Conservation (phyloP, 148 eudicot species). For the Camellia granthamiana region DNA sequence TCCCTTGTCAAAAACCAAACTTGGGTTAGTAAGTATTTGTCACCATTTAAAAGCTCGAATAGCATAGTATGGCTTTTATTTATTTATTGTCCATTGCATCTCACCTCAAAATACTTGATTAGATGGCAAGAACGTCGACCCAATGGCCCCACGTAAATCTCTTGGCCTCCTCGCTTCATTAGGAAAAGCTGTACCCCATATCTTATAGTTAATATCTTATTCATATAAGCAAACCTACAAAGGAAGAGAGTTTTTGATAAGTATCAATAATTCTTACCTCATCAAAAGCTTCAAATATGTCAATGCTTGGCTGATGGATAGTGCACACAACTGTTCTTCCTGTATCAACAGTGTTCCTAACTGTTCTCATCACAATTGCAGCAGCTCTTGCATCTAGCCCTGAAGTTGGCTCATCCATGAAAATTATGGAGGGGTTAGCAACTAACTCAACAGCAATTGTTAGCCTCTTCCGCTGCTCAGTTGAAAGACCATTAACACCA, state of each 20-base stretch:
- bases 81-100: slow-evolving; percentile 5
- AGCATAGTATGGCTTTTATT: neutral
- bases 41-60: neutral
- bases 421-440: slow-evolving; percentile 80
- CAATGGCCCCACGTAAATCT: slow-evolving; percentile 71
- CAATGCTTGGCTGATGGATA: slow-evolving; percentile 86
- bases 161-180: slow-evolving; percentile 78
- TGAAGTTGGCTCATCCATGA: slow-evolving; percentile 92
- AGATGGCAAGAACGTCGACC: slow-evolving; percentile 61
- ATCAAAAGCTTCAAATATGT: slow-evolving; percentile 84
- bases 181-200: slow-evolving; percentile 46
- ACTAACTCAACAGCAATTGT: slow-evolving; percentile 84
- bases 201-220: neutral
- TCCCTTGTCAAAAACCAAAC: slow-evolving; percentile 27
- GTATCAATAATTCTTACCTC: slow-evolving; percentile 39
- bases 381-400: slow-evolving; percentile 91
- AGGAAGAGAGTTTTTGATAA: neutral
- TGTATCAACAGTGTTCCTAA: slow-evolving; percentile 77
- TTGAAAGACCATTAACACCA: slow-evolving; percentile 71
- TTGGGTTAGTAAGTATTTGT: neutral
- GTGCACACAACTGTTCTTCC: slow-evolving; percentile 89
- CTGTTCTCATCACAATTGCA: slow-evolving; percentile 82
- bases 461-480: slow-evolving; percentile 72
- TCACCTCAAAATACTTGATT: slow-evolving; percentile 71
- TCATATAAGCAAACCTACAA: neutral